Base-by-base conservation (phyloP, 169 alveolate species). In the Toxoplasma gondii region DNA sequence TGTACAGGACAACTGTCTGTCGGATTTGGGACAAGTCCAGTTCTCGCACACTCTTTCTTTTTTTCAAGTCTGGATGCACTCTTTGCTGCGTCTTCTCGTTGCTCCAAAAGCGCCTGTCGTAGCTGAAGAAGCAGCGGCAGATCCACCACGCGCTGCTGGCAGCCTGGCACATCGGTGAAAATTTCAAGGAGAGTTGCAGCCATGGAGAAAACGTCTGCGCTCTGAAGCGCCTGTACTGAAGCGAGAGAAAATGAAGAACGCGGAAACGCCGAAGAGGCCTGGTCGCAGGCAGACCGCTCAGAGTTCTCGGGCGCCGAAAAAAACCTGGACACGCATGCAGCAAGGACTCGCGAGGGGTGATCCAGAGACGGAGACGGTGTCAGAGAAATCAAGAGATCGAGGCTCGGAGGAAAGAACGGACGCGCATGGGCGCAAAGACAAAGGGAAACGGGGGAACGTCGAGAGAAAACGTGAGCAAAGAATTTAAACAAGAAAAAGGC, bases 181-280 rank as follows among this genome's bases (percentile, higher is more conserved):
- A 98, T 95, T 88, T 98, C 99, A 49, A 98, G 98, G 38, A 98
- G 91, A 36, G 96, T 94, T 83, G 98, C 97, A 22, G 98, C 98
- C 54, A 97, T 86, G 34, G 98, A 96, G 94, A 98, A 98, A 45
- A 98, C 92, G 92, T 98, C 99, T 98, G 97, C 97, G 29, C 74
- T 44, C 54, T 82, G 90, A 70, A 81, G 69, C 58, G 94, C 34
- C 31, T 83, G 69, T 4, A 82, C 39, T 9, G 90, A 82, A 22
- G 90, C 53, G 67, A 82, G 90, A 0, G 53, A 39, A 24, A 43
- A 38, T 1, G 67, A 22, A 24, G 53, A n/a, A 41, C 27, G 43
- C 84, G 43, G 44, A 17, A n/a, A n/a, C n/a, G n/a, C n/a, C n/a
- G n/a, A n/a, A n/a, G n/a, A n/a, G n/a, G n/a, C n/a, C n/a, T n/a